Evolutionary conservation across 345 rosid genomes (phyloP).

Genomic region (Syzygium aromaticum): DNA sequence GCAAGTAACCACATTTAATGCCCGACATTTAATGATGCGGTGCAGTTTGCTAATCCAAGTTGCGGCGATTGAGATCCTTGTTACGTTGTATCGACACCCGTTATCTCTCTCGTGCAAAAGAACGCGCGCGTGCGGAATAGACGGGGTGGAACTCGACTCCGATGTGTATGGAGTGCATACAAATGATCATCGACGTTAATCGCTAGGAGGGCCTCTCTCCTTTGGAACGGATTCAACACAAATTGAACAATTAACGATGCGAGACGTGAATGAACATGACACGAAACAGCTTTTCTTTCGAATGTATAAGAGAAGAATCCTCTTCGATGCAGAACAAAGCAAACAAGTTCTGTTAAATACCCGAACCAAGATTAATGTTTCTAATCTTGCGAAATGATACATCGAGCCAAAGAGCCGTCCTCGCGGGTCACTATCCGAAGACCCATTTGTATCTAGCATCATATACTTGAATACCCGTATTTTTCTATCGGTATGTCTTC

Average conservation of each 20-base stretch:
- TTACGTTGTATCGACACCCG: not conserved
- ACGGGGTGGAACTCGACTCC: not conserved
- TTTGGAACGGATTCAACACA: not conserved
- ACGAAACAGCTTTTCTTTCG: no score
- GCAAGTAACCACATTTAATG: not conserved
- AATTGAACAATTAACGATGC: not conserved
- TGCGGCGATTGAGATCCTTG: not conserved
- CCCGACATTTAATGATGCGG: not conserved
- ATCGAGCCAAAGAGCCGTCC: not conserved
- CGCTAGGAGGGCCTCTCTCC: not conserved
- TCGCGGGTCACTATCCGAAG: not conserved
- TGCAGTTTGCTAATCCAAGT: not conserved
- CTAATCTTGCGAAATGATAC: not conserved
- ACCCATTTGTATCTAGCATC: not conserved
- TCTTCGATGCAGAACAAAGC: not conserved
- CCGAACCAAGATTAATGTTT: not conserved
- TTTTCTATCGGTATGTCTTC: not conserved
- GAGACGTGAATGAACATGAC: no score
- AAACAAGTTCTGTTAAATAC: not conserved
- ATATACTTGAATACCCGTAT: not conserved
- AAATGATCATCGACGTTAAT: not conserved
- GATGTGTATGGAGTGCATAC: no score
- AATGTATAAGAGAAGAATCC: no score
- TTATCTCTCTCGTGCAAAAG: not conserved
- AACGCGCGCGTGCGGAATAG: not conserved